Conservation (phyloP, 2,329 filamentous ascomycete genomes). For the Incumbomyces delicatus region DNA sequence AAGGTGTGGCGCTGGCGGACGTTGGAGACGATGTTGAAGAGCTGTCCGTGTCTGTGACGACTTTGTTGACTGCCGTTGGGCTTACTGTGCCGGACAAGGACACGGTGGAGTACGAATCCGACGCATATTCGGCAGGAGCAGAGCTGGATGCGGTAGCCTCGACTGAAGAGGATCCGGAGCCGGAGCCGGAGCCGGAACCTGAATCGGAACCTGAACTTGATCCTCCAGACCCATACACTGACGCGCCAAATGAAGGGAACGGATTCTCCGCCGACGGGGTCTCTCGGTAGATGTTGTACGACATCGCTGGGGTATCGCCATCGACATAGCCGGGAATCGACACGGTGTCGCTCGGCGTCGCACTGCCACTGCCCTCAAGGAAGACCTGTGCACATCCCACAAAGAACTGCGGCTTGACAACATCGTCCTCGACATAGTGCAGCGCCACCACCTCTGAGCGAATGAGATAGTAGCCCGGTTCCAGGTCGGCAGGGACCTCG, state of each 20-base stretch:
- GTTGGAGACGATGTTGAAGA: not conserved
- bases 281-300: slow-evolving; percentile 54
- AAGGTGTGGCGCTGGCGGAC: not conserved
- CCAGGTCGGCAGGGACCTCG: slow-evolving; percentile 50
- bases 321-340: slow-evolving; percentile 56
- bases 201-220: not conserved
- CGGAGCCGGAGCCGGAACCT: not conserved
- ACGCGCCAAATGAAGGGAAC: slow-evolving; percentile 51
- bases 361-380: slow-evolving; percentile 38
- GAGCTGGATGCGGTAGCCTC: no score
- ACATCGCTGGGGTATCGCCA: slow-evolving; percentile 45
- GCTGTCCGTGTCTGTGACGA: no score
- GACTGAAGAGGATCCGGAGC: no score
- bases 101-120: no score
- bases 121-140: no score
- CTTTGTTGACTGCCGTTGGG: no score
- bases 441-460: slow-evolving; percentile 45
- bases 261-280: slow-evolving; percentile 35
- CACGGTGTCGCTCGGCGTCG: slow-evolving; percentile 43
- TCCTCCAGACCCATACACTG: slow-evolving; percentile 39
- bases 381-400: slow-evolving; percentile 63
- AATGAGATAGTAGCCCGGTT: slow-evolving; percentile 60
- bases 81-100: no score
- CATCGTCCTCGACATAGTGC: not conserved
- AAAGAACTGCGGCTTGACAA: slow-evolving; percentile 58